These are phyloP conservation scores for Conidiobolus incongruus DNA, from an alignment of 371 early-diverging fungal species.

Conservation along the genomic window DNA sequence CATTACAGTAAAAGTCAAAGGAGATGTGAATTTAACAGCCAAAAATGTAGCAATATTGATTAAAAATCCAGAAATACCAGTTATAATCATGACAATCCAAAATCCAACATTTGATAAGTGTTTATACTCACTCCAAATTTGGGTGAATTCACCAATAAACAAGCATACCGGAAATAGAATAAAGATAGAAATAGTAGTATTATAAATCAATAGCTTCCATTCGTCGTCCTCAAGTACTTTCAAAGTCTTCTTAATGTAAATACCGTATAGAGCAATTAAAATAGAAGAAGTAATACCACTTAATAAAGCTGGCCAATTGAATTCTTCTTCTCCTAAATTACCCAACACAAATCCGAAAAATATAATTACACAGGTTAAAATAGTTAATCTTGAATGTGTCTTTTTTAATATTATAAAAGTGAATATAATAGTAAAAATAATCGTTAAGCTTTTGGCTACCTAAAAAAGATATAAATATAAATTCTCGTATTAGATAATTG, in stretches of 20 bases:
- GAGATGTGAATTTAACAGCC: constrained; percentile 55
- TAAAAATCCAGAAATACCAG: constrained; percentile 42
- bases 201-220: constrained; percentile 49
- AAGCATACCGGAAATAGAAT: constrained; percentile 30
- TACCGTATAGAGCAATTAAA: constrained; percentile 50
- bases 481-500: constrained; percentile 3
- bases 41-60: constrained; percentile 56
- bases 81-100: constrained; percentile 44
- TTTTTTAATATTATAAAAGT: constrained; percentile 35
- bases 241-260: constrained; percentile 49
- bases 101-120: constrained; percentile 17
- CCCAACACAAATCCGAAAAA: constrained; percentile 47
- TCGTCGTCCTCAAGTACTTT: constrained; percentile 36
- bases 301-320: constrained; percentile 37
- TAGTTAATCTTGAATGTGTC: constrained; percentile 23
- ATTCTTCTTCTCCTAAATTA: constrained; percentile 43
- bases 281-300: constrained; percentile 41
- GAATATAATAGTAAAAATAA: constrained; percentile 44
- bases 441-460: constrained; percentile 44
- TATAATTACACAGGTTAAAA: constrained; percentile 33
- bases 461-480: constrained; percentile 2
- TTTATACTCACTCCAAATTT: constrained; percentile 23
- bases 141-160: constrained; percentile 31
- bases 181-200: constrained; percentile 36
- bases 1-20: constrained; percentile 50